Conservation (phyloP, 352 stramenopile genomes). For the Pythium biforme region DNA sequence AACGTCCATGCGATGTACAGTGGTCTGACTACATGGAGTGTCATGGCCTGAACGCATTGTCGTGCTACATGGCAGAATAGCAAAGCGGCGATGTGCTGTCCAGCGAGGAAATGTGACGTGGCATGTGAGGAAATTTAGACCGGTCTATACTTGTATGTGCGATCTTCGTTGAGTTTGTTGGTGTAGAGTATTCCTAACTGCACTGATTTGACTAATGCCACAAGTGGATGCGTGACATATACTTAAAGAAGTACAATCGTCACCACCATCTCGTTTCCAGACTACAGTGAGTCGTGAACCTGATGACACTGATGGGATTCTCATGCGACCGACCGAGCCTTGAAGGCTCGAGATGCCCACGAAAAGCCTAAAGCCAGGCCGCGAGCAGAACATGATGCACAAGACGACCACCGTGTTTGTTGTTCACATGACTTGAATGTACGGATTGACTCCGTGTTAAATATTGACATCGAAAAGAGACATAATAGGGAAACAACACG, state of each 20-base stretch:
- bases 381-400: no score
- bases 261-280: no score
- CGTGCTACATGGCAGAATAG: not conserved
- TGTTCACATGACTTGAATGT: not conserved
- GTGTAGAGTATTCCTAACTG: not conserved
- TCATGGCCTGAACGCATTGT: no score
- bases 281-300: no score
- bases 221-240: no score
- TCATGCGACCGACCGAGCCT: no score
- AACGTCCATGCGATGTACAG: not conserved
- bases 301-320: no score
- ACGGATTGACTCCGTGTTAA: not conserved
- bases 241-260: no score
- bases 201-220: not conserved
- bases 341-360: no score
- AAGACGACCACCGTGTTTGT: not conserved
- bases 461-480: not conserved
- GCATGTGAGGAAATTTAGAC: not conserved
- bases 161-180: not conserved
- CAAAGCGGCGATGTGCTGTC: not conserved
- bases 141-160: not conserved
- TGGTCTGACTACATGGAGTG: not conserved
- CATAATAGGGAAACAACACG: not conserved
- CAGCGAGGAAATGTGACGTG: not conserved
- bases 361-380: no score